phyloP scores from a whole-genome alignment of 2,329 filamentous ascomycete genomes.

The Exophiala sp. region DNA sequence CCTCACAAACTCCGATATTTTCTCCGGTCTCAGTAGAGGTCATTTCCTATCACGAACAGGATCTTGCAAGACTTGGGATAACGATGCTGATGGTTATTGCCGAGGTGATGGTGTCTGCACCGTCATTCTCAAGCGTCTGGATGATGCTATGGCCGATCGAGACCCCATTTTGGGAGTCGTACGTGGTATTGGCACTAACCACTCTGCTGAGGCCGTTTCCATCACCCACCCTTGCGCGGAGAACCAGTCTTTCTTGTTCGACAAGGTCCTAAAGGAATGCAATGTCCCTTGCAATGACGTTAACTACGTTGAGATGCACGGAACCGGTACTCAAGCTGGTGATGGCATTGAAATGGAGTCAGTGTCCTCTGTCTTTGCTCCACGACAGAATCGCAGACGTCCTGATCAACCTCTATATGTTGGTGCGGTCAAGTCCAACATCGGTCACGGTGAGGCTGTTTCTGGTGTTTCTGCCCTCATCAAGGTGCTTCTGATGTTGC shows the following conservation, averaged over 20 bases:
- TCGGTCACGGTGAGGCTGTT: conserved; percentile 47
- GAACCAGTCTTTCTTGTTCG: conserved; percentile 37
- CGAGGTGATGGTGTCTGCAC: conserved; percentile 72
- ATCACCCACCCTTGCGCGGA: conserved; percentile 43
- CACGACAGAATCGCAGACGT: conserved; percentile 29
- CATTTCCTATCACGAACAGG: conserved; percentile 76
- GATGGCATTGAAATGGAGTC: conserved; percentile 39
- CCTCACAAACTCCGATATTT: conserved; percentile 77
- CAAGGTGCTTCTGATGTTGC: conserved; percentile 64
- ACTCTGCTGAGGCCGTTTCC: conserved; percentile 53
- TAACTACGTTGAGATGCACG: conserved; percentile 41
- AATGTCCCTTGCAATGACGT: conserved; percentile 37
- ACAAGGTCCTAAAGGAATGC: conserved; percentile 37
- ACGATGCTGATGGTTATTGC: conserved; percentile 77
- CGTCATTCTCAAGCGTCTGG: conserved; percentile 73
- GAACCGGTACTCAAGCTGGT: conserved; percentile 42
- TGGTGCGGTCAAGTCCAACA: conserved; percentile 37
- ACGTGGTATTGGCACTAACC: conserved; percentile 71
- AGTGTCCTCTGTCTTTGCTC: conserved; percentile 36
- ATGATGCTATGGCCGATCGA: conserved; percentile 72
- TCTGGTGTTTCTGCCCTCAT: conserved; percentile 44
- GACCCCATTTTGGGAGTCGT: conserved; percentile 70
- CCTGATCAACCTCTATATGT: conserved; percentile 34
- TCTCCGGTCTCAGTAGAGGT: conserved; percentile 69
- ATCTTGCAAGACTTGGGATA: conserved; percentile 76